These are phyloP conservation scores for Nannochloropsis salina DNA, from an alignment of 108 stramenopile genomes.

Conservation along the genomic window DNA sequence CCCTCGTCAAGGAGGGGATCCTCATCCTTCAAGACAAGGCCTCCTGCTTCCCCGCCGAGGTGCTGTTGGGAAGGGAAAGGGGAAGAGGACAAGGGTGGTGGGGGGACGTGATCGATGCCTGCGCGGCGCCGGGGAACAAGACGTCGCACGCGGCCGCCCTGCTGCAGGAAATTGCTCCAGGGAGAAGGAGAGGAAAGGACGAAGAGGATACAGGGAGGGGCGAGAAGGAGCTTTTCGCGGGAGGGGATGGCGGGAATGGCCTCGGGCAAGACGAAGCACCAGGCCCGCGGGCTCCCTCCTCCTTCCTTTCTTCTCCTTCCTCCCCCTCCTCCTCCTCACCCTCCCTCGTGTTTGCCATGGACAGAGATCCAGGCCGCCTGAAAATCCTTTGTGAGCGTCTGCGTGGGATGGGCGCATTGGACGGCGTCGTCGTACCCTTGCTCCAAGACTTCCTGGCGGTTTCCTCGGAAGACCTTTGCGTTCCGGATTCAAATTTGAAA, in stretches of 20 bases:
- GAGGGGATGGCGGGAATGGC: neutral
- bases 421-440: slow-evolving; percentile 46
- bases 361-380: slow-evolving; percentile 69
- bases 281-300: neutral
- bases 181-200: neutral
- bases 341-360: slow-evolving; percentile 71
- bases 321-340: neutral
- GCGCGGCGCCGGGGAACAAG: slow-evolving; percentile 98
- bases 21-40: slow-evolving; percentile 78
- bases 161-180: slow-evolving; percentile 36
- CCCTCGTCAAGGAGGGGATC: slow-evolving; percentile 47
- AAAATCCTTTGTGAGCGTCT: slow-evolving; percentile 66
- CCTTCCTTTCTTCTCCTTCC: neutral
- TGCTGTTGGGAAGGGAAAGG: slow-evolving; percentile 58
- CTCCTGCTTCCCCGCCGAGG: slow-evolving; percentile 89
- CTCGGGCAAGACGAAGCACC: neutral
- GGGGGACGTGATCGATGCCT: slow-evolving; percentile 85
- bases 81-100: neutral
- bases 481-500: neutral
- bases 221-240: neutral
- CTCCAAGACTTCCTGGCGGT: slow-evolving; percentile 76
- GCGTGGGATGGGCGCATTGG: slow-evolving; percentile 39
- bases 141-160: slow-evolving; percentile 92
- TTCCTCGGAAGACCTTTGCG: slow-evolving; percentile 53
- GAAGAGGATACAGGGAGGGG: slow-evolving; percentile 22